Percentiles rank a stretch among this genome's conserved stretches.
Evolutionary conservation across 176 grass and related monocot genomes (phyloP).

Genomic region (Paspalum vaginatum): DNA sequence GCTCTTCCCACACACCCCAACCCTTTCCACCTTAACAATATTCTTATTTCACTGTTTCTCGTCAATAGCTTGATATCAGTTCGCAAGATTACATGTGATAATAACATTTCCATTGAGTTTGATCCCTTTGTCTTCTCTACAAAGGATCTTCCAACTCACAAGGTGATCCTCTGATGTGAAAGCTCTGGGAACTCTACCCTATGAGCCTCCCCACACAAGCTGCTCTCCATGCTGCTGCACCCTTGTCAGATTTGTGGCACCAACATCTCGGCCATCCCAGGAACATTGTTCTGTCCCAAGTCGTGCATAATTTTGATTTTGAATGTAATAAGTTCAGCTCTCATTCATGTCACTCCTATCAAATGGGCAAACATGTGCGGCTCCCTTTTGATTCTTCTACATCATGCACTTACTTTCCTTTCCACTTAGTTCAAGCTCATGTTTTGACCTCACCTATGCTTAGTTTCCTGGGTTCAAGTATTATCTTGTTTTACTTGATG

Average conservation of each 20-base stretch:
- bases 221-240: rapidly evolving
- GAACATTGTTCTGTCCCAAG: rapidly evolving
- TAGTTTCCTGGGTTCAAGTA: too few relatives aligned
- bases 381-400: neutral
- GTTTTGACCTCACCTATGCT: too few relatives aligned
- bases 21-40: rapidly evolving
- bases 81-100: neutral
- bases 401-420: too few relatives aligned
- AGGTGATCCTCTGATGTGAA: neutral
- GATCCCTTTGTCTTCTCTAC: neutral
- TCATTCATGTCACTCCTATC: too few relatives aligned
- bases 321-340: neutral
- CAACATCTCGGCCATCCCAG: neutral
- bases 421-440: too few relatives aligned
- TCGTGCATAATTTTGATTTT: neutral
- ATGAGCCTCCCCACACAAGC: rapidly evolving
- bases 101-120: neutral
- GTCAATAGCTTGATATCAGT: neutral
- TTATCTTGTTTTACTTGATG: too few relatives aligned
- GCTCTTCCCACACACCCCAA: neutral
- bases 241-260: neutral
- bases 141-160: neutral
- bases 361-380: neutral
- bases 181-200: neutral
- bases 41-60: neutral